phyloP scores from a whole-genome alignment of 257 asterid genomes.

The Fraxinus pennsylvanica region DNA sequence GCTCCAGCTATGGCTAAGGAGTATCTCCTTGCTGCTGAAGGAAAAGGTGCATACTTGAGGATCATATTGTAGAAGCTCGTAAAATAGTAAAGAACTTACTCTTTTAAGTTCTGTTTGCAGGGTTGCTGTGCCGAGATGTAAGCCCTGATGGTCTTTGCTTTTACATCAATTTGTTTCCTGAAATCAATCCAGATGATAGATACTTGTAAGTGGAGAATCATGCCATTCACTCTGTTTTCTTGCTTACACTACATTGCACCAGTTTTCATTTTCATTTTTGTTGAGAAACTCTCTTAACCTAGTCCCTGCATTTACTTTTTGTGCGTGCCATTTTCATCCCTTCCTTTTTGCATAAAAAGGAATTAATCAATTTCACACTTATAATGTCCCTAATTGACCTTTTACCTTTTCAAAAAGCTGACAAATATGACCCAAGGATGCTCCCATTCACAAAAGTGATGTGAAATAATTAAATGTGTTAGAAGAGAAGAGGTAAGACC shows the following conservation, averaged over 20 bases:
- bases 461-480: background rate
- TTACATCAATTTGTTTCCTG: slow-evolving; percentile 70
- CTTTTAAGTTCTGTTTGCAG: slow-evolving; percentile 45
- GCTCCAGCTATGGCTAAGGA: slow-evolving; percentile 99
- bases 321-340: background rate
- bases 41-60: slow-evolving; percentile 56
- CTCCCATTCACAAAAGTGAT: background rate
- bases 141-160: slow-evolving; percentile 94
- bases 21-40: slow-evolving; percentile 93
- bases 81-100: slow-evolving; percentile 22
- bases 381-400: background rate
- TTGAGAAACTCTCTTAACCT: background rate
- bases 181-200: slow-evolving; percentile 55
- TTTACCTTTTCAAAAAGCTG: background rate
- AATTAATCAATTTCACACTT: background rate
- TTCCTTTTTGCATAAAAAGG: background rate
- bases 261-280: background rate
- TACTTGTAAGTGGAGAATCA: slow-evolving; percentile 50
- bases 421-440: background rate
- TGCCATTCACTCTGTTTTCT: slow-evolving; percentile 15
- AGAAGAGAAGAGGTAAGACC: background rate
- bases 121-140: slow-evolving; percentile 90
- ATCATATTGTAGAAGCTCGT: slow-evolving; percentile 11
- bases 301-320: background rate
- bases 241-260: background rate